Evolutionary conservation across 345 rosid genomes (phyloP).

Genomic region (Salix koriyanagi): DNA sequence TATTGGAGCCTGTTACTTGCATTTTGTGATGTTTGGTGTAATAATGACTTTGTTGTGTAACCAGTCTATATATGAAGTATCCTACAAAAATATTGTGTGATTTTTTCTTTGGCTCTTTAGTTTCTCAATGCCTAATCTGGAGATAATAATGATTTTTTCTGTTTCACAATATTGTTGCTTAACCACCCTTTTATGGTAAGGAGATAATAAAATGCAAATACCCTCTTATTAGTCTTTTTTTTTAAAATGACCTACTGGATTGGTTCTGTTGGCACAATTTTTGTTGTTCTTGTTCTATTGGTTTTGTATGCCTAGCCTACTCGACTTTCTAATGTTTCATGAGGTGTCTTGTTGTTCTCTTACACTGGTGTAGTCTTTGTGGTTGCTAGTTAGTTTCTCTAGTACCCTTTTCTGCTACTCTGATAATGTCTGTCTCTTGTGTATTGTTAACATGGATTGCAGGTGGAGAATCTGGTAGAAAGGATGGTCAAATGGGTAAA

Average conservation of each 20-base stretch:
- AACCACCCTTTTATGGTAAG: neutral
- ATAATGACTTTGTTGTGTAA: neutral
- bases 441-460: slow-evolving; percentile 8
- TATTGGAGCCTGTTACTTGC: neutral
- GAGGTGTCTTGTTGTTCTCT: neutral
- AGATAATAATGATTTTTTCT: too few relatives aligned
- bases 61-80: neutral
- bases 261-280: neutral
- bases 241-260: neutral
- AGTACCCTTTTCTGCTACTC: neutral
- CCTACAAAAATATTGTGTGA: neutral
- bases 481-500: slow-evolving; percentile 85
- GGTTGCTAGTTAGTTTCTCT: neutral
- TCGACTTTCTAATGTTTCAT: neutral
- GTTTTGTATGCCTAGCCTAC: neutral
- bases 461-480: slow-evolving; percentile 74
- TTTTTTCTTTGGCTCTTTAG: neutral
- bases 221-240: too few relatives aligned
- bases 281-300: neutral
- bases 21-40: neutral
- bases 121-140: neutral
- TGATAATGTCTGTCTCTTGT: neutral
- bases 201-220: too few relatives aligned
- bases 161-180: neutral
- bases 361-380: neutral